Evolutionary conservation across 164 flowering plant genomes (phyloP), one percentile per base, ranked within the genome.

Genomic region (Saururus chinensis): DNA sequence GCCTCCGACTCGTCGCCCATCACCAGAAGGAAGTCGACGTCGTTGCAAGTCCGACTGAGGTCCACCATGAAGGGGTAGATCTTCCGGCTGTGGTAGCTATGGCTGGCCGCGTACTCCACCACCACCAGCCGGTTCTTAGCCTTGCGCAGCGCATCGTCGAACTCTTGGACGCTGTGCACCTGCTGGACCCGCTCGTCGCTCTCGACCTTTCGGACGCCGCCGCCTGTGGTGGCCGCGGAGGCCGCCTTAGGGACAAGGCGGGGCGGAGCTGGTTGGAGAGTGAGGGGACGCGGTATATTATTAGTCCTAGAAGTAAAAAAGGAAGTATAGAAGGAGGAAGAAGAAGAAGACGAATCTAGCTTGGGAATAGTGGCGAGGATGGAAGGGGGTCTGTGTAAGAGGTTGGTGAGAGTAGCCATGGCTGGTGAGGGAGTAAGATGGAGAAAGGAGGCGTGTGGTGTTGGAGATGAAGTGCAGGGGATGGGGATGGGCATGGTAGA

Each of bases 41-140:
- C 96, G 78, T 54, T 79, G 79, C 98, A 92, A 0, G 85, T 77
- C 10, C 81, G 71, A 79, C 93, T 87, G 0, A 92, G 82, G 4
- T 86, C 85, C 23, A 87, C 98, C 91, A 92, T 83, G 79, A 92
- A 87, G 0, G 98, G 98, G 77, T 89, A 92, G 24, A 89, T 86
- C 60, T 77, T 65, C 26, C 74, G 68, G 79, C 89, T 84, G 22
- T 79, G 64, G n/a, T 41, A 24, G 64, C 87, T 87, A 52, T 77
- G 57, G 68, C 85, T 80, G 4, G 82, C 80, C 0, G 91, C 98
- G 56, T 60, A 92, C 66, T 92, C 98, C 0, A 87, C 98, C 35
- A 92, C 96, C 0, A 92, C 96, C 0, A 92, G 85, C 77, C 75
- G 80, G 82, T 82, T 73, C 42, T 83, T 80, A 0, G 96, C 96